These are phyloP conservation scores for Syzygium aromaticum DNA, from an alignment of 345 rosid genomes.

Conservation along the genomic window DNA sequence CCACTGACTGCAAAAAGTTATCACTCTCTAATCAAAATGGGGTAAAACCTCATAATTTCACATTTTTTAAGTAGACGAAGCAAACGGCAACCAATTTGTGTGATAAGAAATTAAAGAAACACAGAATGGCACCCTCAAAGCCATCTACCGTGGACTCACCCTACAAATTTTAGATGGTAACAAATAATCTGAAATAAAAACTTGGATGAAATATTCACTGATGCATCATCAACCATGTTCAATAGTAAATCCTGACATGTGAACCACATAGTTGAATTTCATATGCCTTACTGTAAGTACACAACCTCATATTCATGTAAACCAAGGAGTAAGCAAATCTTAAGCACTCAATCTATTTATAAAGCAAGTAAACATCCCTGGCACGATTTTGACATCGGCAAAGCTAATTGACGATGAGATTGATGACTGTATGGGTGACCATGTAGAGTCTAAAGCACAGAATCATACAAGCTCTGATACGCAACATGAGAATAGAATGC, in stretches of 20 bases:
- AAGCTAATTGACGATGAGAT: neutral
- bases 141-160: neutral
- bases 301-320: neutral
- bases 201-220: neutral
- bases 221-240: neutral
- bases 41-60: neutral
- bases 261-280: neutral
- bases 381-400: neutral
- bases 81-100: accelerated
- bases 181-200: neutral
- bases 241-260: neutral
- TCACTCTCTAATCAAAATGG: neutral
- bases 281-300: neutral
- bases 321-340: neutral
- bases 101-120: neutral
- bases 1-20: slow-evolving; percentile 5
- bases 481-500: neutral
- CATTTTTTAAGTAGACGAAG: neutral
- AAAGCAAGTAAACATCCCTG: neutral
- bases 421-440: neutral
- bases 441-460: neutral
- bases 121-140: neutral
- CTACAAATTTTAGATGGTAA: neutral
- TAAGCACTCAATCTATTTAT: neutral
- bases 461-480: neutral